A percentile compares a stretch with the other conserved stretches of the same genome.
phyloP scores from a whole-genome alignment of 441 rosid genomes.

The Croton laevigatus region DNA sequence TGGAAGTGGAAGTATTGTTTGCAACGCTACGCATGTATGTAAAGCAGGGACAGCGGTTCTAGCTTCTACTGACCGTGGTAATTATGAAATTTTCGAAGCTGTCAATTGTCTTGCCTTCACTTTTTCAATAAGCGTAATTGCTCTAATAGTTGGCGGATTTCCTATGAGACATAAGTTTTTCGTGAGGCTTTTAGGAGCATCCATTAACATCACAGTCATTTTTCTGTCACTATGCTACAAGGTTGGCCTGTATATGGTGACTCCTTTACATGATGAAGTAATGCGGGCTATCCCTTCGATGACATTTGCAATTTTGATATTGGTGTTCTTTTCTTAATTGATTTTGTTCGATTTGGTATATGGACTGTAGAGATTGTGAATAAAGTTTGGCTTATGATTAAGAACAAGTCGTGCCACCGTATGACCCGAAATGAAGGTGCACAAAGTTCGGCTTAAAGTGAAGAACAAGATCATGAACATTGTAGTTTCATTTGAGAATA shows the following conservation, averaged over 20 bases:
- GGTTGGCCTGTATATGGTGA: background rate
- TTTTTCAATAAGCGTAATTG: background rate
- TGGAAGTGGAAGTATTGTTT: too few relatives aligned
- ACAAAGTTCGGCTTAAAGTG: too few relatives aligned
- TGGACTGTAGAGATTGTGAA: background rate
- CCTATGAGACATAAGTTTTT: background rate
- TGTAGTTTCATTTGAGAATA: too few relatives aligned
- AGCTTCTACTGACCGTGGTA: too few relatives aligned
- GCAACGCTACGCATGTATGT: too few relatives aligned
- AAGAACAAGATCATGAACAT: too few relatives aligned
- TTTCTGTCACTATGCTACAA: background rate
- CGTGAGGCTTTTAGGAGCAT: background rate
- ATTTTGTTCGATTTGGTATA: background rate
- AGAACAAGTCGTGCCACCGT: too few relatives aligned
- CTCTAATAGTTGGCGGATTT: conserved; percentile 11
- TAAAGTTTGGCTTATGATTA: background rate
- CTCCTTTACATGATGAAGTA: background rate
- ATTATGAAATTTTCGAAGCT: too few relatives aligned
- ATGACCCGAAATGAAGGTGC: too few relatives aligned
- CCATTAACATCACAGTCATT: background rate
- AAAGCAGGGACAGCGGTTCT: too few relatives aligned
- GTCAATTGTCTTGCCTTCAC: conserved; percentile 14
- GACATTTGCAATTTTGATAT: background rate
- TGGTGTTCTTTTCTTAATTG: background rate
- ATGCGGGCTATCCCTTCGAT: background rate